Evolutionary conservation across 2,329 filamentous ascomycete species (phyloP), one percentile per base, ranked within the genome.

Genomic region (Cordyceps farinosa): DNA sequence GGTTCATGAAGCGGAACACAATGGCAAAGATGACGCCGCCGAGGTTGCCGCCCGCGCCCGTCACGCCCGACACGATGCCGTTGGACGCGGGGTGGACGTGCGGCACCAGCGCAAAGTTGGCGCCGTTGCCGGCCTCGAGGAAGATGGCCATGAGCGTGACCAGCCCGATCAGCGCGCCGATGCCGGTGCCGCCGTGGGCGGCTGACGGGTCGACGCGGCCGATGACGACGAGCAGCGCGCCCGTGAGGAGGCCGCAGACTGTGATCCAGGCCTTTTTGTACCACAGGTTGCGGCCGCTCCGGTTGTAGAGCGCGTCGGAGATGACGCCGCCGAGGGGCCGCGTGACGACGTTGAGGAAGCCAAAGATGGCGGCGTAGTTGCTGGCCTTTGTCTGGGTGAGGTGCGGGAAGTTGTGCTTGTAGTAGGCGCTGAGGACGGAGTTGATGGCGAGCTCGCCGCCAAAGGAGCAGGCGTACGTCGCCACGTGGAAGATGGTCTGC

Each of bases 41-140:
- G 10, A 97, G 75, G 70, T 97, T 97, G 1, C 93, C 92, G 9
- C 84, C 81, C 0, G 90, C 92, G 10, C 93, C 93, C 0, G 91
- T 89, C 42, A 90, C 79, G 13, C 92, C 92, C 1, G 89, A 90
- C 7, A 97, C 83, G 62, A 84, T 73, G 15, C 91, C 92, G 74
- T 96, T 97, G 65, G 91, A 90, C 65, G 83, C 84, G 1, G 91
- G 91, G 75, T 93, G 90, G 1, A 96, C 89, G 72, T 97, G 93
- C 3, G 92, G 92, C 30, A 97, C 89, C 6, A 97, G 82, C 0
- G 91, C 86, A 75, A 95, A 97, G 77, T 91, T 95, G 47, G 91
- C 87, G 0, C 93, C 93, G 72, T 97, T 97, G 48, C 87, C 88
- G 2, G 90, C 91, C 74, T 96, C 91, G 50, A 92, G 77, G 78